Base-by-base conservation (phyloP, 306 rosid genomes). In the Biancaea sappan region DNA sequence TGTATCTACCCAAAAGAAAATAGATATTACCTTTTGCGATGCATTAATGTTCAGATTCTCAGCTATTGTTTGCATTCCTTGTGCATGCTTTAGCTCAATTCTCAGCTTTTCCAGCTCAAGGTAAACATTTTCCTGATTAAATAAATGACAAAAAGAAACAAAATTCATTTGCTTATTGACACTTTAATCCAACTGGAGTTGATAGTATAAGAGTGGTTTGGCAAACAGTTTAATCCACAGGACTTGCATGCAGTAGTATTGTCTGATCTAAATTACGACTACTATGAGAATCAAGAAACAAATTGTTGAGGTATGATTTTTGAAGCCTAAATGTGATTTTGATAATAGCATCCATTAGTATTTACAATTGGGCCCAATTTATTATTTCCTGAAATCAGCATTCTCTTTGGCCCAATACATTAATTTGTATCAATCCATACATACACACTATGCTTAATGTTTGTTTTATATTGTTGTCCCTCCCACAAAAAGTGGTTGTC, bases 81-180 rank as follows among this genome's bases (percentile, higher is more conserved):
- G 92, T 65, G 78, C 96, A 79, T 90, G 97, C 81, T 89, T 88
- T 67, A 95, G 92, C 76, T 95, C 93, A 66, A 83, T 82, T 84
- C 97, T 92, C 79, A 95, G 82, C 88, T 85, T 88, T 80, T 95
- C 98, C 65, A 95, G 85, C 84, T 90, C 98, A 73, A 90, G 79
- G 83, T 79, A 81, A 56, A 95, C 38, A 75, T 75, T 75, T n/a
- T 19, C 86, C 99, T 94, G 92, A 69, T 72, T 68, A 80, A n/a
- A 66, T 48, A 80, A 74, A 70, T 47, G 65, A 60, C 56, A 44
- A 40, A 37, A 13, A 21, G 24, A 51, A 51, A 51, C 40, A 40
- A 48, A 53, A 50, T 56, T 80, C 57, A 56, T 46, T 37, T 28
- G 24, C 56, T 38, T 65, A 71, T 50, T 7, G 25, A 53, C 57